These are phyloP conservation scores for Myxozyma udenii DNA, from an alignment of 805 yeast genomes.

Conservation along the genomic window DNA sequence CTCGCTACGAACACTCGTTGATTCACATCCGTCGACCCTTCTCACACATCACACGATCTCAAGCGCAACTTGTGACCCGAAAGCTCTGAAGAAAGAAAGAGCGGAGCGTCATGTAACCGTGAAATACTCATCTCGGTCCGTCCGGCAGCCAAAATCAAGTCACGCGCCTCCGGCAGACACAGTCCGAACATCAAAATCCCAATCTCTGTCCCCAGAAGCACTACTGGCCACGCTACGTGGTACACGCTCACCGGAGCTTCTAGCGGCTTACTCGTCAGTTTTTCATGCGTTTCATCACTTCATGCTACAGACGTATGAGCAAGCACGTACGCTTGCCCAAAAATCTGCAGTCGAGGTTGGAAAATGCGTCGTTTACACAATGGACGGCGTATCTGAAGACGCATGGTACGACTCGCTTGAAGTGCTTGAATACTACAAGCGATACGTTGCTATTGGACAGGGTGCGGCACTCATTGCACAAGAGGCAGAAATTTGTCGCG, in stretches of 20 bases:
- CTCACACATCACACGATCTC: slow-evolving; percentile 1
- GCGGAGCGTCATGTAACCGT: not conserved
- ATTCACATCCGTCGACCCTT: slow-evolving; percentile 20
- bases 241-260: slow-evolving; percentile 12
- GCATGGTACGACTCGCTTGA: slow-evolving; percentile 26
- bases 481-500: slow-evolving; percentile 6
- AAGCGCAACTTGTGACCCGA: too few species aligned
- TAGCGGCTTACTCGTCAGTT: slow-evolving; percentile 9
- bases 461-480: slow-evolving; percentile 21
- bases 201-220: too few species aligned
- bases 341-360: slow-evolving; percentile 20
- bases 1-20: slow-evolving; percentile 8
- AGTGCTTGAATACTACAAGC: slow-evolving; percentile 15
- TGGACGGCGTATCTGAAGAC: slow-evolving; percentile 18
- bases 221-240: slow-evolving; percentile 4
- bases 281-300: slow-evolving; percentile 19
- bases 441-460: slow-evolving; percentile 26
- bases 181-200: too few species aligned
- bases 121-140: not conserved
- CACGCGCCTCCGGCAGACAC: too few species aligned
- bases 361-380: slow-evolving; percentile 20
- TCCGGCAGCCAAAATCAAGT: too few species aligned
- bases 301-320: slow-evolving; percentile 10
- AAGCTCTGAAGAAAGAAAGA: not conserved
- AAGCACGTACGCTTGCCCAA: slow-evolving; percentile 16